Base-by-base conservation (phyloP, 2,329 filamentous ascomycete species). In the Myriosclerotinia duriaeana region DNA sequence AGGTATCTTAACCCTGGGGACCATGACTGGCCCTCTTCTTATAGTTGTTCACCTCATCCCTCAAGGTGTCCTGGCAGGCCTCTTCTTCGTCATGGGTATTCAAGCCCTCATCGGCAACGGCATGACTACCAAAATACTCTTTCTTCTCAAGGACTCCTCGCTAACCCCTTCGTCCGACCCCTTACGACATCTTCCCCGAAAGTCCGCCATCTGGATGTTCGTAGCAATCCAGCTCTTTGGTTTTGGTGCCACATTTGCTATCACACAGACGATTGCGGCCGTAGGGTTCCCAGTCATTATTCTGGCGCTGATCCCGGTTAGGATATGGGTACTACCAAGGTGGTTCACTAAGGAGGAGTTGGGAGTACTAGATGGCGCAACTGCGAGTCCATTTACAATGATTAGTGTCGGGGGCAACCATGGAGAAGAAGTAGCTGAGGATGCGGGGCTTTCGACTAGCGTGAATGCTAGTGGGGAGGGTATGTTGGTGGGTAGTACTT, bases 61-160 rank as follows among this genome's bases (percentile, higher is more conserved):
- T 0, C 90, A 93, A 74, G 90, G 88, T 68, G 90, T 93, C 1
- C 84, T 94, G 65, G 91, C 90, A 0, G 91, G 91, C 0, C 83
- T 94, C 36, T 94, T 94, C 81, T 93, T 93, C 78, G 85, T 92
- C 75, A 93, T 94, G 91, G 91, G 90, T 53, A 83, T 91, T 68
- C 89, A 93, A 78, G 90, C 90, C 3, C 85, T 94, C 42, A 84
- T 88, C 74, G 88, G 80, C 34, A 94, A 94, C 75, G 90, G 90
- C 30, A 91, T 94, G 74, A 93, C 90, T 0, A 79, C 83, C 68
- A 93, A 93, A 77, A 76, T 93, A 11, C 76, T 92, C 30, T 93
- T 91, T 76, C 82, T 94, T 1, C 78, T 81, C 1, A 84, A 86
- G 69, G 91, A 94, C 77, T 79, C 77, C 58, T 76, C 81, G 5